Evolutionary conservation across 176 grass and related monocot species (phyloP), one percentile per base, ranked within the genome.

Genomic region (Oryza glumipatula): DNA sequence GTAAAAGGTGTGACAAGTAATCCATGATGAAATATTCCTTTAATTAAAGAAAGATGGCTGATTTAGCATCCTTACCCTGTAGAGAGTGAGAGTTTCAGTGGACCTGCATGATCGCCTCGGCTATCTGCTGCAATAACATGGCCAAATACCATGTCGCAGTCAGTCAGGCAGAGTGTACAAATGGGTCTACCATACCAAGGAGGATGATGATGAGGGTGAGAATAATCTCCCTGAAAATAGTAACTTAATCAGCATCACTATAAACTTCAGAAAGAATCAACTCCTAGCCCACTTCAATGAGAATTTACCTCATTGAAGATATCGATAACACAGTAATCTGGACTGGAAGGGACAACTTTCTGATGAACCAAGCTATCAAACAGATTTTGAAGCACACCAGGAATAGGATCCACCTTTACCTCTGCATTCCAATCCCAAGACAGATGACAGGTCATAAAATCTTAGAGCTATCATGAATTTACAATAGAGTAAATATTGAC

Each of bases 271-370:
- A 76, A 46, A n/a, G 56, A 87, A 46, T 23, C 3, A 45, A 15
- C 5, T 21, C 14, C 33, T 87, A n/a, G 56, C 22, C 19, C 14
- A 35, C 21, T 24, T 46, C 36, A 61, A 6, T 61, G 21, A 79
- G 7, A 30, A n/a, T 11, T 76, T 69, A 89, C 90, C 83, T 92
- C 90, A 65, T 79, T 76, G 63, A 92, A 92, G 73, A 92, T 86
- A 68, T 92, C 90, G 76, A 92, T 80, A 33, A 86, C 60, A 58
- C 90, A 92, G 85, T 89, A 92, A 74, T 92, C 90, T 54, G 90
- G 90, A 63, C 83, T 86, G 41, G 61, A n/a, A 65, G 83, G 33
- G 54, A 86, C 73, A 76, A 89, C 66, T 79, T 89, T 78, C 36
- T 49, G 67, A n/a, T 81, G 33, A 88, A 79, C 77, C 67, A 92